Percentiles rank a stretch among this genome's conserved stretches.
These are phyloP conservation scores for Nidularia pulvinata DNA, from an alignment of 768 basidiomycete species.

Conservation along the genomic window DNA sequence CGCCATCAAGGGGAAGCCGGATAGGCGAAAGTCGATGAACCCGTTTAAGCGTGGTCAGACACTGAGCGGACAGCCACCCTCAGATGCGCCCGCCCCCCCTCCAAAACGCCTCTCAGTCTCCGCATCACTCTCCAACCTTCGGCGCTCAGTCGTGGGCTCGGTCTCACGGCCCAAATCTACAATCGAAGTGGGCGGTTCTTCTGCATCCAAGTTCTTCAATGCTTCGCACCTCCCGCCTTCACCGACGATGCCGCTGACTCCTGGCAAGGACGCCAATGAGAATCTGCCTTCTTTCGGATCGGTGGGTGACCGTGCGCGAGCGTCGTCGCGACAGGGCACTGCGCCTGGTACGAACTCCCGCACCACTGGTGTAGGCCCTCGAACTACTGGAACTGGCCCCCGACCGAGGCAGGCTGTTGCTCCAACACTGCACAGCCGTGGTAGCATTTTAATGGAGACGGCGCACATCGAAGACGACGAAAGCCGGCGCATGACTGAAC, in stretches of 20 bases:
- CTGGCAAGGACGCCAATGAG: neutral
- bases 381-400: neutral
- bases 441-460: slow-evolving; percentile 53
- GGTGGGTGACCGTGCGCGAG: neutral
- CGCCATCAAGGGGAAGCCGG: slow-evolving; percentile 1
- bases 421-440: slow-evolving; percentile 60
- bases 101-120: slow-evolving; percentile 26
- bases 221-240: slow-evolving; percentile 36
- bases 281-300: neutral
- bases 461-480: slow-evolving; percentile 66
- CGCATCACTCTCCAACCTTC: slow-evolving; percentile 40
- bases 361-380: neutral
- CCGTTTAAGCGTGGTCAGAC: slow-evolving; percentile 33
- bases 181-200: slow-evolving; percentile 11
- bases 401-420: slow-evolving; percentile 38
- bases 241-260: slow-evolving; percentile 19
- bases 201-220: slow-evolving; percentile 17
- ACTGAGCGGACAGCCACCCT: neutral
- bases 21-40: slow-evolving; percentile 28
- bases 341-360: neutral
- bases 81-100: slow-evolving; percentile 6
- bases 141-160: slow-evolving; percentile 41
- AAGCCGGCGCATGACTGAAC: slow-evolving; percentile 65
- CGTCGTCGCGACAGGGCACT: no score
- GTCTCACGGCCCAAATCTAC: slow-evolving; percentile 17